phyloP scores from a whole-genome alignment of 2,329 filamentous ascomycete species.

The Colletotrichum theobromicola region DNA sequence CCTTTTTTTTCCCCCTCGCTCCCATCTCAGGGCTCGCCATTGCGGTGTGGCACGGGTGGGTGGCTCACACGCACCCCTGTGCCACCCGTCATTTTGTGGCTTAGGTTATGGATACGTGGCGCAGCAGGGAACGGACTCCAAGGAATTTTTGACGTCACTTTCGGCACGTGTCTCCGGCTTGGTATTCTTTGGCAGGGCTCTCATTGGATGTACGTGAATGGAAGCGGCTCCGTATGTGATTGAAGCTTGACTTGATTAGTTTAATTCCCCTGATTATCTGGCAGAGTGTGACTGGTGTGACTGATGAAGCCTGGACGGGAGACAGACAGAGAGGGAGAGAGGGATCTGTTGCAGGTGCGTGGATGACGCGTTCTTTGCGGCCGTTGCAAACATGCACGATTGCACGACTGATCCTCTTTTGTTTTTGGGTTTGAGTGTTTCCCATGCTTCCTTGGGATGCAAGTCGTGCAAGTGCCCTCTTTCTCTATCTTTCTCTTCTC shows the following conservation, averaged over 20 bases:
- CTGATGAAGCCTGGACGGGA: neutral
- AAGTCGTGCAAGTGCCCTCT: neutral
- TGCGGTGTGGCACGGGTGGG: neutral
- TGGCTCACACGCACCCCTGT: neutral
- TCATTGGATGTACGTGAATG: neutral
- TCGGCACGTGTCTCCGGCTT: slow-evolving; percentile 4
- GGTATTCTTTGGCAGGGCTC: neutral
- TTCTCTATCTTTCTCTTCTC: neutral
- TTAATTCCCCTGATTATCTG: neutral
- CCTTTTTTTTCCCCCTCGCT: neutral
- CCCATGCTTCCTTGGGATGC: neutral
- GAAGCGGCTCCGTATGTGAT: neutral
- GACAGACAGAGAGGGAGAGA: neutral
- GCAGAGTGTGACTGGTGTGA: neutral
- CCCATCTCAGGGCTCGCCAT: neutral
- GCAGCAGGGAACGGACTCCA: neutral
- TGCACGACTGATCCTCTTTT: neutral
- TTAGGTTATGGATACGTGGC: neutral
- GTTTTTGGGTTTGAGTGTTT: neutral
- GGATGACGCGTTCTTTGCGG: neutral
- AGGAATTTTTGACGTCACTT: neutral
- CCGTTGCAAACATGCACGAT: neutral
- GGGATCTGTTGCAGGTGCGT: neutral
- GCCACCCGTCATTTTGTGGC: neutral
- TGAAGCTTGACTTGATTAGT: neutral